Evolutionary conservation across 768 basidiomycete species (phyloP).

Genomic region (Filobasidium floriforme): DNA sequence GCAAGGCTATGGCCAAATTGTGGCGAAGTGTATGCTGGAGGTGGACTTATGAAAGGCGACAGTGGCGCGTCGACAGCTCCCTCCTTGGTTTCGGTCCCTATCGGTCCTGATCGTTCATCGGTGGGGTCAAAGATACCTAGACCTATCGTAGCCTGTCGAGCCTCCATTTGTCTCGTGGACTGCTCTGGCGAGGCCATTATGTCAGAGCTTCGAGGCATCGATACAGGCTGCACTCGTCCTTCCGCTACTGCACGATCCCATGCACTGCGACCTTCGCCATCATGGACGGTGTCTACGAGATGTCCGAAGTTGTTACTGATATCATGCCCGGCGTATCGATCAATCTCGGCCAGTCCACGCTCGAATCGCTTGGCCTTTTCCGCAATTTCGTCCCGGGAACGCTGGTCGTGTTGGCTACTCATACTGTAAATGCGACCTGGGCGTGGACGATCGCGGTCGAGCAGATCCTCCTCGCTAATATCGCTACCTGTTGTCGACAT

Average conservation of each 20-base stretch:
- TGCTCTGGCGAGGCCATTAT: neutral
- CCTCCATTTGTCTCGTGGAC: neutral
- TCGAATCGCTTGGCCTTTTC: neutral
- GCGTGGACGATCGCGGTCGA: neutral
- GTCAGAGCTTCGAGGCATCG: neutral
- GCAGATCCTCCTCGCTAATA: neutral
- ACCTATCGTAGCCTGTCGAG: neutral
- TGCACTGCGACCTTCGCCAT: neutral
- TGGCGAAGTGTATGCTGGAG: conserved; percentile 2
- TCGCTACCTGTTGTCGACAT: neutral
- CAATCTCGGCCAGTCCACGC: neutral
- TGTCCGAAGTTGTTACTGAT: neutral
- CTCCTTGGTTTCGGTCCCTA: no score
- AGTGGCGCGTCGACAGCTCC: neutral
- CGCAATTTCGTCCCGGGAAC: neutral
- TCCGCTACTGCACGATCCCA: neutral
- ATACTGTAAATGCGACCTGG: neutral
- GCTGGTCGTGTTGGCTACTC: neutral
- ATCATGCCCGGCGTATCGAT: no score
- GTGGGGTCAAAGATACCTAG: neutral
- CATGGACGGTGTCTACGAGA: neutral
- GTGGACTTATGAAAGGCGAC: conserved; percentile 1
- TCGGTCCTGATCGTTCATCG: neutral
- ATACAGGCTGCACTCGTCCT: neutral
- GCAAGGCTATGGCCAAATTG: neutral